These are phyloP conservation scores for Russula ochroleuca DNA, from an alignment of 768 basidiomycete genomes.

Conservation along the genomic window DNA sequence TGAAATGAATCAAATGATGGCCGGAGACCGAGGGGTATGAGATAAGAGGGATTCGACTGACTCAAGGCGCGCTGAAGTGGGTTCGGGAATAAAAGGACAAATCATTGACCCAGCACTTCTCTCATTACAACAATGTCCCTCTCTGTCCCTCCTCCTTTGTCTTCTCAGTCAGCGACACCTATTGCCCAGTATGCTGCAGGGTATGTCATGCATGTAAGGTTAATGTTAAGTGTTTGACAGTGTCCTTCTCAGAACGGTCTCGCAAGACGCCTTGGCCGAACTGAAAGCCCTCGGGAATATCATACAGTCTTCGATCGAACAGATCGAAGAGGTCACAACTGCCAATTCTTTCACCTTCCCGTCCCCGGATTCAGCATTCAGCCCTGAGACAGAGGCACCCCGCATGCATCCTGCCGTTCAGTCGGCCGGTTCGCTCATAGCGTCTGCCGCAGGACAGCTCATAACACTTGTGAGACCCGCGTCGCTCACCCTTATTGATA, in stretches of 20 bases:
- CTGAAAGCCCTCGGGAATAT: slow-evolving; percentile 15
- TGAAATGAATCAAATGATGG: no score
- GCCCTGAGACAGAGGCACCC: slow-evolving; percentile 1
- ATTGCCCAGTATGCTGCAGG: no score
- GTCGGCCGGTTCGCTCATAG: slow-evolving; percentile 10
- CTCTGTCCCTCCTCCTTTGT: no score
- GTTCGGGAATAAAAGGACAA: no score
- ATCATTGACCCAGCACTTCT: no score
- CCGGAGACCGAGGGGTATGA: no score
- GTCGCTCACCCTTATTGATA: background rate
- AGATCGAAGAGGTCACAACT: background rate
- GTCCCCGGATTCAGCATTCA: background rate
- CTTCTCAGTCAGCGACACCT: no score
- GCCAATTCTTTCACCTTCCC: slow-evolving; percentile 7
- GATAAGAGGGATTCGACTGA: no score
- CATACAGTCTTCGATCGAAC: slow-evolving; percentile 12
- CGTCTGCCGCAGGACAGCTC: slow-evolving; percentile 8
- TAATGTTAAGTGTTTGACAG: no score
- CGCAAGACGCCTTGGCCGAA: slow-evolving; percentile 2
- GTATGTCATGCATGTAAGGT: no score
- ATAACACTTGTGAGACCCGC: slow-evolving; percentile 12
- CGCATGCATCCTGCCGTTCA: slow-evolving; percentile 3
- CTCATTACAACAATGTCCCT: no score
- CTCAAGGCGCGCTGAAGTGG: no score
- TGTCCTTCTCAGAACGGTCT: background rate